These are phyloP conservation scores for Torrubiella hemipterigena DNA, from an alignment of 2,329 filamentous ascomycete species.

Conservation along the genomic window DNA sequence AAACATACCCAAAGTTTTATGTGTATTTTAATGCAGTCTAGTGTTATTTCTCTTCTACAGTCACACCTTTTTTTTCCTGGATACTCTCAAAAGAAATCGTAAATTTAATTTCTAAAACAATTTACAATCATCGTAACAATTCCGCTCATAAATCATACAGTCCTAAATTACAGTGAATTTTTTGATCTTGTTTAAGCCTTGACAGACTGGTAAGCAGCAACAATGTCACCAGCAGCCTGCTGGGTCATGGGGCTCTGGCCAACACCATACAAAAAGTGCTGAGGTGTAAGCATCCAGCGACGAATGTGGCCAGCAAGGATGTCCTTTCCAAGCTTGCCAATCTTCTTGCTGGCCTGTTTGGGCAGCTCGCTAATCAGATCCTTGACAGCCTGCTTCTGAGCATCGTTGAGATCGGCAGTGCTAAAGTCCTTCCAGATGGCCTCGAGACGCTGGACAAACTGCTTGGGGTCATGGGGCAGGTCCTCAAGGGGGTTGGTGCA, in stretches of 20 bases:
- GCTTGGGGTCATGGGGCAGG: constrained; percentile 3
- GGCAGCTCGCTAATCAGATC: constrained; percentile 2
- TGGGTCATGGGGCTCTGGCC: constrained; percentile 1
- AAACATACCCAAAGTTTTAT: not conserved
- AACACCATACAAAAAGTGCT: constrained; percentile 4
- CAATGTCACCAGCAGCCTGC: constrained; percentile 1
- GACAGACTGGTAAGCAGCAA: not conserved
- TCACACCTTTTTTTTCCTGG: not conserved
- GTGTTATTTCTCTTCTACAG: not conserved
- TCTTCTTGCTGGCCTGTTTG: constrained; percentile 4
- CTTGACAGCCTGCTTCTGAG: constrained; percentile 1
- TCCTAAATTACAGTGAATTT: no score
- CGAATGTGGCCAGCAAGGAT: constrained; percentile 3
- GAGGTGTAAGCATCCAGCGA: constrained; percentile 5
- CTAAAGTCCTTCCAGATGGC: constrained; percentile 5
- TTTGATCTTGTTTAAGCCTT: no score
- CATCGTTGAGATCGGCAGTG: constrained; percentile 3
- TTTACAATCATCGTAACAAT: not conserved
- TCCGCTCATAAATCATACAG: not conserved
- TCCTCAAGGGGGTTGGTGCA: constrained; percentile 5
- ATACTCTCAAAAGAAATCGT: not conserved
- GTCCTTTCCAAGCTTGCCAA: constrained; percentile 6
- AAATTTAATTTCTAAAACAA: not conserved
- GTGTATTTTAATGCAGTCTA: not conserved
- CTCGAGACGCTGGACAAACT: constrained; percentile 4